These are phyloP conservation scores for Psidium friedrichsthalianum DNA, from an alignment of 345 rosid species.

Conservation along the genomic window DNA sequence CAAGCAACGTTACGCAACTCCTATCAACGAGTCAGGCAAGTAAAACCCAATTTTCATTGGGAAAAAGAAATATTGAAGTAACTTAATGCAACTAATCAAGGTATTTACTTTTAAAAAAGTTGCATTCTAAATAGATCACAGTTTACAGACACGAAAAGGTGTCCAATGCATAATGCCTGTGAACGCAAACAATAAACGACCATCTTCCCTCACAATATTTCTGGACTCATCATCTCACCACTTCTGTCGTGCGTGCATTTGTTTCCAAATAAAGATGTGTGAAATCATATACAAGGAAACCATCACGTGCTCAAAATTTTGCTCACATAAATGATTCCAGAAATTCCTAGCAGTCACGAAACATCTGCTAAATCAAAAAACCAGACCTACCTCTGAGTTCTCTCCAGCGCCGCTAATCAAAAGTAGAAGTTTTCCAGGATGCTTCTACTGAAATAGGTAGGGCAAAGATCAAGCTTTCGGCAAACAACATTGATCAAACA, in stretches of 20 bases:
- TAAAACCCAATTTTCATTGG: neutral
- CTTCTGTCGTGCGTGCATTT: no score
- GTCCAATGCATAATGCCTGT: neutral
- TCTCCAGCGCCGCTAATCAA: neutral
- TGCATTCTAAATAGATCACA: neutral
- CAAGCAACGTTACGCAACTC: neutral
- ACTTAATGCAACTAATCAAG: neutral
- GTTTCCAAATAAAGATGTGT: no score
- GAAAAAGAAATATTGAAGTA: neutral
- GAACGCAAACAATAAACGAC: neutral
- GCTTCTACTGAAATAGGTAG: neutral
- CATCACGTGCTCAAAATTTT: neutral
- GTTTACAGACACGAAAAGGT: neutral
- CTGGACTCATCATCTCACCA: no score
- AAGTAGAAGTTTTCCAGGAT: neutral
- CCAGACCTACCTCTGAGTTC: neutral
- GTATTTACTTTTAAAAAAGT: neutral
- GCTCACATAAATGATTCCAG: neutral
- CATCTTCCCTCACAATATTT: no score
- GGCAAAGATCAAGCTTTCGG: neutral
- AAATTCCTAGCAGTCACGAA: neutral
- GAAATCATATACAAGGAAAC: neutral
- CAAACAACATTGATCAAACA: neutral
- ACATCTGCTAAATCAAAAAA: neutral
- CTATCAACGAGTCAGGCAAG: neutral